phyloP scores from a whole-genome alignment of 2,329 filamentous ascomycete species.

The Triangularia verruculosa region DNA sequence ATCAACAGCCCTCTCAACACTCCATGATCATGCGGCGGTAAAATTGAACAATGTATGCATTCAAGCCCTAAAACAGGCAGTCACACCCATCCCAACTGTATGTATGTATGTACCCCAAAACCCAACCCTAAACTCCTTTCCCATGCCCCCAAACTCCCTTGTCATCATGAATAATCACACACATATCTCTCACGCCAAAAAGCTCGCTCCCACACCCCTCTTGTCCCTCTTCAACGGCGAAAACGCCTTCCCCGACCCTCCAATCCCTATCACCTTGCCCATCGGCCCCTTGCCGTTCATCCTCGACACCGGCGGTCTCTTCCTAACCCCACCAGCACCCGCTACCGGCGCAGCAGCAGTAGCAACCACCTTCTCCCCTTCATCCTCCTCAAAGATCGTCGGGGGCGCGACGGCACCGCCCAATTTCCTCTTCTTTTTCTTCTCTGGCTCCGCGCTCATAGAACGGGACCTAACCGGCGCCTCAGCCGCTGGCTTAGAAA shows the following conservation, averaged over 20 bases:
- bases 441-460: slow-evolving; percentile 37
- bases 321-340: slow-evolving; percentile 25
- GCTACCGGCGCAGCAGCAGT: slow-evolving; percentile 5
- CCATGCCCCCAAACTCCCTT: background rate
- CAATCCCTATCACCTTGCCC: slow-evolving; percentile 43
- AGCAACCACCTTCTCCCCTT: slow-evolving; percentile 30
- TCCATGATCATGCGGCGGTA: background rate
- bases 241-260: slow-evolving; percentile 54
- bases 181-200: slow-evolving; percentile 43
- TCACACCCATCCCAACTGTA: background rate
- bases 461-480: slow-evolving; percentile 34
- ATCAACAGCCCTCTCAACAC: background rate
- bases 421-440: slow-evolving; percentile 72
- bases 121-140: background rate
- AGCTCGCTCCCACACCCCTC: slow-evolving; percentile 60
- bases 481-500: slow-evolving; percentile 26
- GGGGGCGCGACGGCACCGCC: slow-evolving; percentile 61
- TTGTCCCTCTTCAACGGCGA: slow-evolving; percentile 71
- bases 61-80: background rate
- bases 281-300: slow-evolving; percentile 26
- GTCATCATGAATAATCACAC: background rate
- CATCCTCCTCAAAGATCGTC: slow-evolving; percentile 69
- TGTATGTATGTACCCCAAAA: background rate
- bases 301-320: slow-evolving; percentile 6
- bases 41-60: background rate